Evolutionary conservation across 2,329 filamentous ascomycete genomes (phyloP), one percentile per base, ranked within the genome.

Genomic region (Domatiomyces globalis): DNA sequence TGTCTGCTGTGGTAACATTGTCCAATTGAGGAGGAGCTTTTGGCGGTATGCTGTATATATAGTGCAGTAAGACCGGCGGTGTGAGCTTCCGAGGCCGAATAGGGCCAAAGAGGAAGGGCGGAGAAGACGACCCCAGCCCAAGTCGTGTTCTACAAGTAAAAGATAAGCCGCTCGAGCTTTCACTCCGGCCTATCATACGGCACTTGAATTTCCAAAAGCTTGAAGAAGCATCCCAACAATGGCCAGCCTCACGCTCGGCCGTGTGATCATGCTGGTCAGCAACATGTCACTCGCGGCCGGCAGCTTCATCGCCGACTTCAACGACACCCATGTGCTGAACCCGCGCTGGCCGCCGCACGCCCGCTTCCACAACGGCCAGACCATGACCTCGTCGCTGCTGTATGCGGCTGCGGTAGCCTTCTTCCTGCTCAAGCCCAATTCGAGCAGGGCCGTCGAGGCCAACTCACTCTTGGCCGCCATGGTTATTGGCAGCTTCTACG

Each of bases 341-440:
- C 71, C 72, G 0, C 60, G 61, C 49, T 76, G 73, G 73, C 68
- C 71, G 1, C 71, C 71, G 0, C 73, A 76, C 59, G 73, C 72
- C 5, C 68, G 68, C 51, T 76, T 75, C 63, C 73, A 76, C 63
- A 75, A 75, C 56, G 72, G 71, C 4, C 74, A 76, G 59, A 76
- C 73, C 7, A 74, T 76, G 72, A 66, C 66, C 1, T 67, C 72
- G 47, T 71, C 71, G 0, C 56, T 72, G 0, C 51, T 65, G 9
- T 64, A 73, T 8, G 66, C 67, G n/a, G 49, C 66, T 4, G 50
- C 63, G 1, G 69, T 65, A 7, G 51, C 69, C 0, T 73, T 69
- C 56, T 69, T 66, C 49, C 58, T 63, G 4, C 68, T 58, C 52
- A 33, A 33, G 29, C 29, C 29, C 29, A 33, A 10, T 10, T 33